Evolutionary conservation across 345 rosid species (phyloP).

Genomic region (Citrus reticulata): DNA sequence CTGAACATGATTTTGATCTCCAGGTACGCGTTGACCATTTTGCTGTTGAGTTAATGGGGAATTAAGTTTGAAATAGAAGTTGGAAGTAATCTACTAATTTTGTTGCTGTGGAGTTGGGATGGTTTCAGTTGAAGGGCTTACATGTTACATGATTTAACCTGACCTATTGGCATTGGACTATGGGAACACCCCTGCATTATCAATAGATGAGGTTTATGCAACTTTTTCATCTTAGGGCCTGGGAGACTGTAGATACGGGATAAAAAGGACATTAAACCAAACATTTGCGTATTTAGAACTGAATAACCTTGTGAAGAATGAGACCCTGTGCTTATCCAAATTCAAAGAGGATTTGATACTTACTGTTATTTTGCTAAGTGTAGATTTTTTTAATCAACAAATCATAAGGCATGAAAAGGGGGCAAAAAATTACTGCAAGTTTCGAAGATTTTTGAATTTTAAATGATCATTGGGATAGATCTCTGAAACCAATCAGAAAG

Average conservation of each 20-base stretch:
- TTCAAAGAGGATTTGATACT: neutral
- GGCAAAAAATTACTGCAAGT: neutral
- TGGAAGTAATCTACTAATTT: too few species aligned
- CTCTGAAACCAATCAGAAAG: neutral
- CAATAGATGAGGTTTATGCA: neutral
- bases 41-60: neutral
- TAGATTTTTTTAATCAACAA: neutral
- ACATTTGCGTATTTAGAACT: neutral
- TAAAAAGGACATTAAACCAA: neutral
- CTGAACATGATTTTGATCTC: slow-evolving; percentile 68
- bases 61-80: neutral
- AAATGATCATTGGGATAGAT: neutral
- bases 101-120: neutral
- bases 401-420: neutral
- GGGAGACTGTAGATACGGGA: neutral
- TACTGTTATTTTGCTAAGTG: neutral
- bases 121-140: neutral
- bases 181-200: neutral
- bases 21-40: slow-evolving; percentile 40
- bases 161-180: neutral
- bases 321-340: too few species aligned
- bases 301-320: neutral
- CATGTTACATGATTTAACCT: neutral
- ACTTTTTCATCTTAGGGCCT: neutral
- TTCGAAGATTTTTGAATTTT: neutral